A percentile compares a stretch with the other conserved stretches of the same genome.
Conservation (phyloP, 805 yeast genomes). For the Barnettozyma siamensis region DNA sequence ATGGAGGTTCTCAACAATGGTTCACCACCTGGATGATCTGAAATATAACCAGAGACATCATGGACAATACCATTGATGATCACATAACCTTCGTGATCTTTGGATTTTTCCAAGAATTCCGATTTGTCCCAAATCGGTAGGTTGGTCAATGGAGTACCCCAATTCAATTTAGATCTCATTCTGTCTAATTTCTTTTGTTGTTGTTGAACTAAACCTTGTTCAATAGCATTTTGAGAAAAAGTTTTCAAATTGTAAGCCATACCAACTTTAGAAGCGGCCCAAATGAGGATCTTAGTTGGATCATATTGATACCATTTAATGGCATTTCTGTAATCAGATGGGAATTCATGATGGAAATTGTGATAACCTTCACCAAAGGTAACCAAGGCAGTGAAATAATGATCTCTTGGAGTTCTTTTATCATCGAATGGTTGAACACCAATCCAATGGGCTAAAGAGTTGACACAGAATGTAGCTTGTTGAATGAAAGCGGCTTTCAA, state of each 20-base stretch:
- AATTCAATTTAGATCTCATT: conserved; percentile 54
- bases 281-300: conserved; percentile 69
- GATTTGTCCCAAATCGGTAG: conserved; percentile 72
- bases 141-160: conserved; percentile 66
- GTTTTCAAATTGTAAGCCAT: conserved; percentile 64
- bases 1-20: conserved; percentile 62
- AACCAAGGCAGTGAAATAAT: conserved; percentile 70
- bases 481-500: conserved; percentile 65
- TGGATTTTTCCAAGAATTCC: conserved; percentile 40
- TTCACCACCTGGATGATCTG: conserved; percentile 83
- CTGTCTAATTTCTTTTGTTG: conserved; percentile 73
- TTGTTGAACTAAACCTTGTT: conserved; percentile 78
- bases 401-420: conserved; percentile 83
- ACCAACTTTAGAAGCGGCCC: conserved; percentile 55
- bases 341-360: conserved; percentile 88
- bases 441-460: conserved; percentile 82
- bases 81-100: conserved; percentile 52
- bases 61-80: conserved; percentile 77
- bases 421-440: conserved; percentile 85
- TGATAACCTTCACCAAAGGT: conserved; percentile 90
- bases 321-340: conserved; percentile 84
- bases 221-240: conserved; percentile 74
- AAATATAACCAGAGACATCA: conserved; percentile 60
- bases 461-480: conserved; percentile 83
- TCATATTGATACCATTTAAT: conserved; percentile 85